A percentile compares a stretch with the other conserved stretches of the same genome.
Evolutionary conservation across 2,329 filamentous ascomycete species (phyloP).

Genomic region (Annulohypoxylon truncatum): DNA sequence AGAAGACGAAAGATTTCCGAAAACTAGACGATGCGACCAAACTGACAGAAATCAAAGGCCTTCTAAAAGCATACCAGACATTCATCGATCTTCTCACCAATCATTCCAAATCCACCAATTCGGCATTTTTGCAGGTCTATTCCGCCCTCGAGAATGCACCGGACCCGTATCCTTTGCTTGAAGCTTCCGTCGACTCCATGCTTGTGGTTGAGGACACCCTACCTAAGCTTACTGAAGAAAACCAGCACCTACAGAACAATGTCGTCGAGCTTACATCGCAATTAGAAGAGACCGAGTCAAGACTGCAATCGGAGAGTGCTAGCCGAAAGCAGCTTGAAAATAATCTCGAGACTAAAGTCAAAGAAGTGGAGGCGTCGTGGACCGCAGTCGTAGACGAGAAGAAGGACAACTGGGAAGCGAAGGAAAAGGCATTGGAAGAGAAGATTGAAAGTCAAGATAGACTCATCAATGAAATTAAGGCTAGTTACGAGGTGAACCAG

Average conservation of each 20-base stretch:
- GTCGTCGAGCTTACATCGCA: conserved; percentile 81
- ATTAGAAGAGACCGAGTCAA: conserved; percentile 83
- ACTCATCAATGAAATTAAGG: conserved; percentile 92
- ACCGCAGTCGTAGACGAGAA: conserved; percentile 90
- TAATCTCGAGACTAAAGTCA: conserved; percentile 80
- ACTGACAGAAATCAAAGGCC: conserved; percentile 85
- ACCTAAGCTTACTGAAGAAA: conserved; percentile 89
- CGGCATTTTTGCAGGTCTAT: conserved; percentile 92
- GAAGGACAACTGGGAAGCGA: conserved; percentile 94
- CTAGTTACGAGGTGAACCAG: conserved; percentile 96
- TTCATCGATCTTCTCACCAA: conserved; percentile 98
- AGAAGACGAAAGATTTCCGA: conserved; percentile 98
- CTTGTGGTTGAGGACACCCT: conserved; percentile 92
- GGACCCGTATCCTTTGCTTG: conserved; percentile 94
- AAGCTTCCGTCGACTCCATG: conserved; percentile 94
- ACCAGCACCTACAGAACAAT: conserved; percentile 84
- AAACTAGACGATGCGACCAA: conserved; percentile 90
- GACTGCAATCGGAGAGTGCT: conserved; percentile 80
- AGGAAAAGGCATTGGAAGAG: conserved; percentile 90
- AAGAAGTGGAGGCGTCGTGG: conserved; percentile 92
- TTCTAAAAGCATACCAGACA: conserved; percentile 95
- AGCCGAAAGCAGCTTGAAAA: conserved; percentile 81
- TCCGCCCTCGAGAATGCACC: conserved; percentile 94
- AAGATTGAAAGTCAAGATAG: conserved; percentile 95
- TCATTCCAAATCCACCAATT: conserved; percentile 93